Percentiles rank a stretch among this genome's conserved stretches.
Conservation (phyloP, 2,329 filamentous ascomycete genomes). For the Beauveria asiatica region DNA sequence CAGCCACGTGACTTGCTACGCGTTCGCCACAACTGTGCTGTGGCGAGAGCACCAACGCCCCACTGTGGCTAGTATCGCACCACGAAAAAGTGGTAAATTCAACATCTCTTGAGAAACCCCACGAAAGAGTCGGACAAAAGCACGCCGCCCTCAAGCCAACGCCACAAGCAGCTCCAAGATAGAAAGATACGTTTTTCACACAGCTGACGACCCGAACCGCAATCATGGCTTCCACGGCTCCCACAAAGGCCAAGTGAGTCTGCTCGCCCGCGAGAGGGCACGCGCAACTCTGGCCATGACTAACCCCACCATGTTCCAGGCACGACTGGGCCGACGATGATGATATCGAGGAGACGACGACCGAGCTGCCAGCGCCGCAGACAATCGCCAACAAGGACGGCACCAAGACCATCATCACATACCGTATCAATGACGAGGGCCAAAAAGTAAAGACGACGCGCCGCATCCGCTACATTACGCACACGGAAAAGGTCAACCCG, state of each 20-base stretch:
- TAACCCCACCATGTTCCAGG: conserved; percentile 34
- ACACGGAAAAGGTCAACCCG: conserved; percentile 92
- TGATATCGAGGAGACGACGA: conserved; percentile 65
- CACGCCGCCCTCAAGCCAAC: conserved; percentile 17
- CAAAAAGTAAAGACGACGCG: conserved; percentile 97
- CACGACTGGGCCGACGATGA: conserved; percentile 95
- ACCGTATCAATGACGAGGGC: conserved; percentile 82
- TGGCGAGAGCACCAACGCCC: conserved; percentile 17
- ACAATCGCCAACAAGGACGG: conserved; percentile 97
- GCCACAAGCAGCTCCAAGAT: conserved; percentile 12
- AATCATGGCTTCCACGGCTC: conserved; percentile 31
- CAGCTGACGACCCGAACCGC: conserved; percentile 10
- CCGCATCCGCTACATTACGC: conserved; percentile 83
- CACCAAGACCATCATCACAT: conserved; percentile 90
- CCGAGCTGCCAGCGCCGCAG: conserved; percentile 72
- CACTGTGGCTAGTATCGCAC: conserved; percentile 28
- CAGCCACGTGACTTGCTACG: conserved; percentile 16
- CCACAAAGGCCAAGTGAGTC: conserved; percentile 33
- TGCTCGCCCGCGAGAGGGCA: conserved; percentile 12
- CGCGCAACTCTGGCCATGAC: conserved; percentile 12
- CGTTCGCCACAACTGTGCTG: conserved; percentile 2
- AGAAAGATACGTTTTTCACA: conserved; percentile 7
- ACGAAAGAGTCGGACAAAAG: conserved; percentile 20
- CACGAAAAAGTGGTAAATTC: conserved; percentile 36
- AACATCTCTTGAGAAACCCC: conserved; percentile 27